These are phyloP conservation scores for Talaromyces sp. DNA, from an alignment of 2,329 filamentous ascomycete species.

Conservation along the genomic window DNA sequence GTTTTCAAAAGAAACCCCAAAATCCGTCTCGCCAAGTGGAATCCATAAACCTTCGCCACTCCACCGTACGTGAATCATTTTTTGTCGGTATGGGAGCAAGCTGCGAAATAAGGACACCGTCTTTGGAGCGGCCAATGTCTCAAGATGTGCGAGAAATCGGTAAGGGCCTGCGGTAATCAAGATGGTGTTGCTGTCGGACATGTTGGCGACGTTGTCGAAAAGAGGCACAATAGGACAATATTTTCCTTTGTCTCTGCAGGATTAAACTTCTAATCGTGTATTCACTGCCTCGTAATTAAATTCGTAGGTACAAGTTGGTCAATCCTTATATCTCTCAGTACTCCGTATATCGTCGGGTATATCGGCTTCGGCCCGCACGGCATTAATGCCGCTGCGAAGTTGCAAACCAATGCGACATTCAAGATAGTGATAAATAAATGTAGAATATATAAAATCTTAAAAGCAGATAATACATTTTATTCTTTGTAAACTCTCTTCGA, in stretches of 20 bases:
- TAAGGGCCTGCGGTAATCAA: slow-evolving; percentile 13
- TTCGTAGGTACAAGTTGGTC: no score
- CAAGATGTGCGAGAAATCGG: slow-evolving; percentile 12
- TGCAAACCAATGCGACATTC: not conserved
- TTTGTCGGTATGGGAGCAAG: slow-evolving; percentile 19
- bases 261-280: not conserved
- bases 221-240: not conserved
- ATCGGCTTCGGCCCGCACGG: slow-evolving; percentile 14
- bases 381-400: not conserved
- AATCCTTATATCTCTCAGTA: not conserved
- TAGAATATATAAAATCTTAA: not conserved
- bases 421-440: not conserved
- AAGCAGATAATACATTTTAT: not conserved
- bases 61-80: slow-evolving; percentile 22
- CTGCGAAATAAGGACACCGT: slow-evolving; percentile 16
- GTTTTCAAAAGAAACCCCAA: slow-evolving; percentile 18
- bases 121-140: slow-evolving; percentile 14
- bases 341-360: slow-evolving; percentile 6
- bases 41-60: slow-evolving; percentile 22
- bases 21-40: slow-evolving; percentile 18
- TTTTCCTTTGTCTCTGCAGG: not conserved
- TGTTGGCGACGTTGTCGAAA: not conserved
- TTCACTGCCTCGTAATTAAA: no score
- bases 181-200: slow-evolving; percentile 6
- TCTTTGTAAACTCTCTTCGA: not conserved